These are phyloP conservation scores for Candida lessepsii DNA, from an alignment of 805 yeast species.

Conservation along the genomic window DNA sequence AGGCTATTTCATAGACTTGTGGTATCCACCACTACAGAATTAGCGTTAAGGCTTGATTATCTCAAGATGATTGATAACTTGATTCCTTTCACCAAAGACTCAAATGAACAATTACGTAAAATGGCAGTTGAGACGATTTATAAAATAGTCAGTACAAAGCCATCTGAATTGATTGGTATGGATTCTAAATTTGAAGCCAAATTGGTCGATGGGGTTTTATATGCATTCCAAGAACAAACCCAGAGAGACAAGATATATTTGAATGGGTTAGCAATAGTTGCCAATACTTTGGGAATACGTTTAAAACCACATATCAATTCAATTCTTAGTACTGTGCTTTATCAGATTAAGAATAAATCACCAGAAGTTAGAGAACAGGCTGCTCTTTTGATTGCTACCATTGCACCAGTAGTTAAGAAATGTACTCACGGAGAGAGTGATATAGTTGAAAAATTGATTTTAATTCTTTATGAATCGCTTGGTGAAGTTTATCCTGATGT, in stretches of 20 bases:
- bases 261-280: conserved; percentile 61
- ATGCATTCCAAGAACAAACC: conserved; percentile 79
- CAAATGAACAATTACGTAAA: conserved; percentile 71
- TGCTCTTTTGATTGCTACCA: conserved; percentile 66
- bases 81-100: conserved; percentile 67
- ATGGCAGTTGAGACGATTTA: conserved; percentile 76
- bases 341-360: conserved; percentile 67
- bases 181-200: conserved; percentile 60
- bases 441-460: conserved; percentile 63
- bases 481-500: conserved; percentile 97
- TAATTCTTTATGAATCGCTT: conserved; percentile 80
- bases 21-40: conserved; percentile 64
- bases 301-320: conserved; percentile 70
- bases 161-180: conserved; percentile 47
- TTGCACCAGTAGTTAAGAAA: conserved; percentile 63
- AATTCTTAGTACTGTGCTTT: conserved; percentile 68
- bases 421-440: conserved; percentile 62
- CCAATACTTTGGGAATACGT: conserved; percentile 60
- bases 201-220: conserved; percentile 75
- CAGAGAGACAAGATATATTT: conserved; percentile 54
- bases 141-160: conserved; percentile 45
- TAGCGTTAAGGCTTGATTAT: conserved; percentile 70
- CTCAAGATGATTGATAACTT: conserved; percentile 57
- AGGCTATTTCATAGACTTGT: conserved; percentile 55
- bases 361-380: conserved; percentile 80